Base-by-base conservation (phyloP, 495 filamentous ascomycete species). In the Xylaria telfairii region DNA sequence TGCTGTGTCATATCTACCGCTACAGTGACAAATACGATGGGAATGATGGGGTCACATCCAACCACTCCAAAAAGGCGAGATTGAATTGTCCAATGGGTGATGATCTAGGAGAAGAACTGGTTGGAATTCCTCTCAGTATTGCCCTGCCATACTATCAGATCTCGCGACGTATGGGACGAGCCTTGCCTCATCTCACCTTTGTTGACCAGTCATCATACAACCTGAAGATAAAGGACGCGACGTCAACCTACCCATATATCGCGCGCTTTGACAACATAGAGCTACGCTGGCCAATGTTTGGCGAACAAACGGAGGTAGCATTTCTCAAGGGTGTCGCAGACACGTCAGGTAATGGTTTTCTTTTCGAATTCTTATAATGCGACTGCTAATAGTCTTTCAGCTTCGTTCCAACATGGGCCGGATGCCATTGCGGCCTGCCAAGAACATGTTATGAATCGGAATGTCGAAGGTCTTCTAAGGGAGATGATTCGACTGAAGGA, bases 11-110 rank as follows among this genome's bases (percentile, higher is more conserved):
- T 54, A 84, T 86, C 9, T 87, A 87, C 70, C 75, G 85, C 13
- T 87, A 84, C 70, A 83, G 86, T 53, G 82, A 83, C 30, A 81
- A 83, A 59, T 82, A 87, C 71, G 84, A 87, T 72, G 85, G 85
- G 4, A 80, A 80, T 63, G 83, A 87, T 37, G 85, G 85, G 15
- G 80, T 87, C 56, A 77, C 79, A 49, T 76, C 81, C 32, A 76
- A 72, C 30, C 69, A 75, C 7, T 73, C 70, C 3, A 76, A 74
- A 64, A 83, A 78, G 66, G 77, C 70, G 67, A 76, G 32, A 65
- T 82, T 75, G 37, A 79, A 79, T 30, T 84, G 80, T 46, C 82
- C 83, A 69, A 87, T 82, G 84, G 83, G 80, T 21, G 83, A 84
- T 64, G 81, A 83, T 15, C 74, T 83, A 0, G 84, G 85, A 15